Evolutionary conservation across 768 basidiomycete species (phyloP), one percentile per base, ranked within the genome.

Genomic region (Agaricus sinodeliciosus): DNA sequence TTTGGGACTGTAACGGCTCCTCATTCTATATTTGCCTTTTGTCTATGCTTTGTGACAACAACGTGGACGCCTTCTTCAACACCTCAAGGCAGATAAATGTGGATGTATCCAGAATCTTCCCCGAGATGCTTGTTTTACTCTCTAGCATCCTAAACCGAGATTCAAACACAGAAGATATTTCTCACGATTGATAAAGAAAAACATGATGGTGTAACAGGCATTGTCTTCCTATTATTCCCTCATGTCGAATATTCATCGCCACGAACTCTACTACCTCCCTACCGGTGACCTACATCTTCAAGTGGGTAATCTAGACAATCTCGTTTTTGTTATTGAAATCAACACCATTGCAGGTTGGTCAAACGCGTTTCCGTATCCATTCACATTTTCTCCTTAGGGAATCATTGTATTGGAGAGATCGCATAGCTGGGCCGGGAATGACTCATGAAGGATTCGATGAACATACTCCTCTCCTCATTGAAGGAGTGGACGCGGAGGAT

Each of bases 341-440:
- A 31, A 25, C 9, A 50, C 44, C 22, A 13, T 40, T 6, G 31
- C 40, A 86, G 84, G 78, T 79, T 11, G 79, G 82, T 41, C 72
- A 80, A 49, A 64, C 69, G 3, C 67, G 77, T 0, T 87, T 82
- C 55, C 68, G 76, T 0, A 71, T 87, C 0, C 84, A 85, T 52
- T 72, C 76, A 0, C 80, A 76, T 37, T 84, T 85, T 41, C 82
- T 87, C 34, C 70, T 72, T 13, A 67, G 84, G 0, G 83, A 87
- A 46, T 85, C 84, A 0, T 45, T 61, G 0, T 71, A 66, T 27
- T 84, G 84, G 61, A 63, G 62, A 8, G 61, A 63, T 0, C 65
- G 69, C 39, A 47, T 79, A 35, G 50, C 59, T 3, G 39, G 49
- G 11, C 61, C 70, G n/a, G 68, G 67, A 55, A 42, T 65, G 9